Conservation (phyloP, 306 rosid species). For the Ochetophila trinervis region DNA sequence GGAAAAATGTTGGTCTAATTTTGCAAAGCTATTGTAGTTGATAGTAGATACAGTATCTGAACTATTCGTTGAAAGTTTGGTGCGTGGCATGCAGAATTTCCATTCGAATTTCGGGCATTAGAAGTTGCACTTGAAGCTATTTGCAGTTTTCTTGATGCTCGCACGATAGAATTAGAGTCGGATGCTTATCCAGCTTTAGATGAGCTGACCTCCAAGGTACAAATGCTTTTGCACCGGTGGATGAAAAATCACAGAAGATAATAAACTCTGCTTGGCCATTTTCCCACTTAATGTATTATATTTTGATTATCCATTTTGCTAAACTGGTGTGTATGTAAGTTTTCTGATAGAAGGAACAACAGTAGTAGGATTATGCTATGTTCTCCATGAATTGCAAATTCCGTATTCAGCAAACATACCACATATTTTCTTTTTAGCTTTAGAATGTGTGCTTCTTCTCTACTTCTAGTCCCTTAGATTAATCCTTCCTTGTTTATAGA, state of each 20-base stretch:
- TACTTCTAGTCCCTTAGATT: too few relatives aligned
- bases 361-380: too few relatives aligned
- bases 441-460: too few relatives aligned
- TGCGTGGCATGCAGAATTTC: constrained; percentile 46
- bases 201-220: constrained; percentile 72
- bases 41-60: too few relatives aligned
- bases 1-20: neutral
- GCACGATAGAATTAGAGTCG: constrained; percentile 59
- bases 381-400: too few relatives aligned
- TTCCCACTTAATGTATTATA: too few relatives aligned
- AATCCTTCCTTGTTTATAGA: too few relatives aligned
- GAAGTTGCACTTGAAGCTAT: constrained; percentile 69
- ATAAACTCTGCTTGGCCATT: too few relatives aligned
- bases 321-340: neutral
- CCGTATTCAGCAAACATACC: too few relatives aligned
- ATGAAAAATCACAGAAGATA: too few relatives aligned
- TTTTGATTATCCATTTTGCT: neutral
- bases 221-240: neutral
- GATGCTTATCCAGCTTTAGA: constrained; percentile 80
- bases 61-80: neutral
- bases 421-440: too few relatives aligned
- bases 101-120: constrained; percentile 74
- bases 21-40: neutral
- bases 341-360: neutral
- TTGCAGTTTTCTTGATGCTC: constrained; percentile 72